Conservation (phyloP, 2,329 filamentous ascomycete species). For the Ophiostoma sp. region DNA sequence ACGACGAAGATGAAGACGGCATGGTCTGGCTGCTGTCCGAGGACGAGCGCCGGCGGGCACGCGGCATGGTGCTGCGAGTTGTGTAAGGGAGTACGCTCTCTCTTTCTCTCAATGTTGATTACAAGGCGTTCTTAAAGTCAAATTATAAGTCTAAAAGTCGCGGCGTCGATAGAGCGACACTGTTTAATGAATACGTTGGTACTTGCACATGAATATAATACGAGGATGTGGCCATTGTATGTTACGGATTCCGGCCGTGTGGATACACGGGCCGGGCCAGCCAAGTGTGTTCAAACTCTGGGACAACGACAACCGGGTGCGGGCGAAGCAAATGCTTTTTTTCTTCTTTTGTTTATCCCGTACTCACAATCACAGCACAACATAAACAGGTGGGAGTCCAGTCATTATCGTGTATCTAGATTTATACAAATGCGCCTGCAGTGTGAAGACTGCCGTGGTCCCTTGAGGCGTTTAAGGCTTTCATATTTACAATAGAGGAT, state of each 20-base stretch:
- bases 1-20: conserved; percentile 56
- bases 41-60: conserved; percentile 72
- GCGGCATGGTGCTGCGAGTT: conserved; percentile 59
- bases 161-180: not conserved
- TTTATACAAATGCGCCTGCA: not conserved
- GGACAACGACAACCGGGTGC: no score
- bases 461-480: not conserved
- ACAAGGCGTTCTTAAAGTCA: not conserved
- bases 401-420: not conserved
- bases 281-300: not conserved
- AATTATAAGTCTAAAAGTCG: not conserved
- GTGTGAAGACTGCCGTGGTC: not conserved
- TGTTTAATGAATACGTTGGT: not conserved
- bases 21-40: conserved; percentile 70
- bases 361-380: not conserved
- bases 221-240: not conserved
- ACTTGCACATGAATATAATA: not conserved
- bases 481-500: not conserved
- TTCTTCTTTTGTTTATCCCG: not conserved
- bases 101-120: not conserved
- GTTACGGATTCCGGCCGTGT: not conserved
- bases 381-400: not conserved
- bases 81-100: not conserved
- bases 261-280: not conserved
- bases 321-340: no score